Evolutionary conservation across 371 early-diverging fungal species (phyloP).

Genomic region (Saksenaea oblongispora): DNA sequence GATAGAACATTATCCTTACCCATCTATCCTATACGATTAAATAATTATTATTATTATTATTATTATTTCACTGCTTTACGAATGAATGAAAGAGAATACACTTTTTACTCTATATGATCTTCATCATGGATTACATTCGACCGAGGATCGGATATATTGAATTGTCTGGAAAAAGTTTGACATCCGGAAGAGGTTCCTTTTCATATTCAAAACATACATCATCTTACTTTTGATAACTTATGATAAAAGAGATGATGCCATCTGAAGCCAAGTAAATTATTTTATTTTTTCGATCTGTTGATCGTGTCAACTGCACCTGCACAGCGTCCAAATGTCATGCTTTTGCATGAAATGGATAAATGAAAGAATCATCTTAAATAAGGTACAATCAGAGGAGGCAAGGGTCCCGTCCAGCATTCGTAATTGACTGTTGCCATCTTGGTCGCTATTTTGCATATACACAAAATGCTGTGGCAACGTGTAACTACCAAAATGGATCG

Average conservation of each 20-base stretch:
- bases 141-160: not conserved
- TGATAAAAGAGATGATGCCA: not conserved
- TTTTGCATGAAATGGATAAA: not conserved
- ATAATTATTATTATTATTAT: not conserved
- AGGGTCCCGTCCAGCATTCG: not conserved
- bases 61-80: not conserved
- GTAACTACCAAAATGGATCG: not conserved
- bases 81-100: no score
- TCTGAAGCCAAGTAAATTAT: not conserved
- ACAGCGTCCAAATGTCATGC: not conserved
- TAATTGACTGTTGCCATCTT: not conserved
- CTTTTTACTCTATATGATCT: no score
- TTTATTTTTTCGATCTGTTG: no score
- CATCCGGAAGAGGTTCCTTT: not conserved
- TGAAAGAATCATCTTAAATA: not conserved
- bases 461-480: not conserved
- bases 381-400: not conserved
- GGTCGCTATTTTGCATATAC: not conserved
- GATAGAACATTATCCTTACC: constrained; percentile 60
- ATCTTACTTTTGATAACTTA: not conserved
- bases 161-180: not conserved
- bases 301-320: no score
- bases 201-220: no score
- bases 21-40: constrained; percentile 21
- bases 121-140: not conserved